Percentiles rank a stretch among this genome's conserved stretches.
These are phyloP conservation scores for Exophiala lecanii-corni DNA, from an alignment of 2,329 filamentous ascomycete genomes.

Conservation along the genomic window DNA sequence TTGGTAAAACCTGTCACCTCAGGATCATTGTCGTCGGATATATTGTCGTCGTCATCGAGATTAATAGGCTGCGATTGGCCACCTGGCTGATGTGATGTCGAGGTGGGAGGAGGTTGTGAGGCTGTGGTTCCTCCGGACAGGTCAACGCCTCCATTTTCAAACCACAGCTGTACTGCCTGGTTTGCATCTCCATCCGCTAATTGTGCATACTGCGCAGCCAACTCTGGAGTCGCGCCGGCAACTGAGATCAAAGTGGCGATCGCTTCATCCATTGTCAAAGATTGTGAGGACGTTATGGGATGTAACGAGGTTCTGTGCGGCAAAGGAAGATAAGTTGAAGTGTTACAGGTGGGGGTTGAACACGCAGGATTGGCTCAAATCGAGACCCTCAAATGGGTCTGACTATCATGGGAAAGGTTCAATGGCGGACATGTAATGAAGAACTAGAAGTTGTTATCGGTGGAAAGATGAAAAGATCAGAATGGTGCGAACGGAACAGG, in stretches of 20 bases:
- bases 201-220: conserved; percentile 77
- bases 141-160: conserved; percentile 70
- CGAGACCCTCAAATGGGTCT: no score
- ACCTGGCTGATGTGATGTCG: conserved; percentile 13
- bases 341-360: not conserved
- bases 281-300: no score
- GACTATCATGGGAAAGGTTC: no score
- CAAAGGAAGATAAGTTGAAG: no score
- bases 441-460: no score
- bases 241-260: conserved; percentile 76
- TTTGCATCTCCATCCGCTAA: conserved; percentile 79
- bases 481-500: no score
- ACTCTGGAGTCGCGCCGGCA: conserved; percentile 67
- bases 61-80: conserved; percentile 49
- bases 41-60: conserved; percentile 64
- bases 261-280: conserved; percentile 57
- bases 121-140: conserved; percentile 52
- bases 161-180: conserved; percentile 85
- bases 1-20: conserved; percentile 33
- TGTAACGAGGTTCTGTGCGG: no score
- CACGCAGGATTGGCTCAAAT: no score
- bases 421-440: no score
- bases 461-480: no score
- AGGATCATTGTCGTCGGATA: conserved; percentile 37
- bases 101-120: conserved; percentile 32